These are phyloP conservation scores for Aspergillus avenaceus DNA, from an alignment of 495 filamentous ascomycete species.

Conservation along the genomic window DNA sequence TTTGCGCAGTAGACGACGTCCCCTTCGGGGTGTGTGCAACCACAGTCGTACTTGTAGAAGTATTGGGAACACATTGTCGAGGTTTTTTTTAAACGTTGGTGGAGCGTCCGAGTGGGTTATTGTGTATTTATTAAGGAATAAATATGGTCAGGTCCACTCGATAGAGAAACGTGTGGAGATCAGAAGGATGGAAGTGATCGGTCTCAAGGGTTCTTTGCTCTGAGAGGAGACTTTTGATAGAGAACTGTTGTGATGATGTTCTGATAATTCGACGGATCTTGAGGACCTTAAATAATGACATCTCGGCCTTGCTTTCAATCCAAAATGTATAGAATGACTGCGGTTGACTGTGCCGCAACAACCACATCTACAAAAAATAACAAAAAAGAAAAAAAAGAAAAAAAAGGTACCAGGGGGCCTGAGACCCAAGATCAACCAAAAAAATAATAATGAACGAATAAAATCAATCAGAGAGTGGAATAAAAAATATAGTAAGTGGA, in stretches of 20 bases:
- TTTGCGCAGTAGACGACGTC: constrained; percentile 37
- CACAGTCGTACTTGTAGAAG: constrained; percentile 41
- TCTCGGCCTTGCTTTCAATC: constrained; percentile 7
- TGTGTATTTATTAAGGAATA: background rate
- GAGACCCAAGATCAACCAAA: constrained; percentile 5
- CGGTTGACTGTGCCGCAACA: constrained; percentile 24
- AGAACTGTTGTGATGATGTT: constrained; percentile 15
- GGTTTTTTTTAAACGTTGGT: background rate
- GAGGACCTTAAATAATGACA: constrained; percentile 22
- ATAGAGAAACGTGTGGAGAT: background rate
- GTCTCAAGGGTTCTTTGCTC: background rate
- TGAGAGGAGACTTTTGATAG: constrained; percentile 3
- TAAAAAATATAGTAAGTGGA: constrained; percentile 7
- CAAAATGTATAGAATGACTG: constrained; percentile 14
- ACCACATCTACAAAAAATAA: constrained; percentile 10
- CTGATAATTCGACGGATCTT: constrained; percentile 12
- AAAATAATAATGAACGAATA: constrained; percentile 5
- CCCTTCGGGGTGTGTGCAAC: constrained; percentile 32
- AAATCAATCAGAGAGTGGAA: constrained; percentile 3
- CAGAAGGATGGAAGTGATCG: background rate
- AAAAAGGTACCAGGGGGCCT: constrained; percentile 4
- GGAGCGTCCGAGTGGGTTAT: background rate
- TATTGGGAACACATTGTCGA: constrained; percentile 39
- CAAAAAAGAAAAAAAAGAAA: too few species aligned
- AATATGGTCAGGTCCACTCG: background rate